A percentile compares a stretch with the other conserved stretches of the same genome.
phyloP scores from a whole-genome alignment of 176 grass and related monocot species.

The Bromus sterilis region DNA sequence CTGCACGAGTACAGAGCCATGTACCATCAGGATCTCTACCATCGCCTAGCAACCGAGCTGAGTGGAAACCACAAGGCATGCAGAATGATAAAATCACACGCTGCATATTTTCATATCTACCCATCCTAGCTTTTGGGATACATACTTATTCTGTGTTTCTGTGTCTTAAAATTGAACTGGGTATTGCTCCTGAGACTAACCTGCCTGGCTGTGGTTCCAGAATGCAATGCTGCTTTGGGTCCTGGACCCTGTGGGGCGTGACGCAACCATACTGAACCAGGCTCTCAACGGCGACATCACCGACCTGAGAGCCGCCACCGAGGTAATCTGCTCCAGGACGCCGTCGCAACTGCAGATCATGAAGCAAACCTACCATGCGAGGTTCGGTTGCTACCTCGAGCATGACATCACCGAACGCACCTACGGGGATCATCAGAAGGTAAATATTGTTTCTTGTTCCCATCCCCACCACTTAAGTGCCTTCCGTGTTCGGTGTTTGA shows the following conservation, averaged over 20 bases:
- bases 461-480: neutral
- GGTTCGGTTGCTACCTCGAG: conserved; percentile 50
- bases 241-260: conserved; percentile 69
- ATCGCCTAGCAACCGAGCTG: conserved; percentile 59
- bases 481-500: neutral
- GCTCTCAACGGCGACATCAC: conserved; percentile 40
- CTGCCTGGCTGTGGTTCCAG: neutral
- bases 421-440: conserved; percentile 72
- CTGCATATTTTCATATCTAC: neutral
- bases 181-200: neutral
- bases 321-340: conserved; percentile 76
- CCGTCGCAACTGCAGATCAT: conserved; percentile 51
- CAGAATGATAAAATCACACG: too few relatives aligned
- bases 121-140: too few relatives aligned
- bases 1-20: conserved; percentile 53
- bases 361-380: conserved; percentile 45
- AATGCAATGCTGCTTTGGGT: conserved; percentile 70
- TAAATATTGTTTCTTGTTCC: neutral
- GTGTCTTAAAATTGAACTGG: too few relatives aligned
- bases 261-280: conserved; percentile 58
- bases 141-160: too few relatives aligned
- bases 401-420: conserved; percentile 45
- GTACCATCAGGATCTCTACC: conserved; percentile 53
- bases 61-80: conserved; percentile 43
- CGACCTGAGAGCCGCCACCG: conserved; percentile 53